These are phyloP conservation scores for Raffaelea albimanens DNA, from an alignment of 2,329 filamentous ascomycete species.

Conservation along the genomic window DNA sequence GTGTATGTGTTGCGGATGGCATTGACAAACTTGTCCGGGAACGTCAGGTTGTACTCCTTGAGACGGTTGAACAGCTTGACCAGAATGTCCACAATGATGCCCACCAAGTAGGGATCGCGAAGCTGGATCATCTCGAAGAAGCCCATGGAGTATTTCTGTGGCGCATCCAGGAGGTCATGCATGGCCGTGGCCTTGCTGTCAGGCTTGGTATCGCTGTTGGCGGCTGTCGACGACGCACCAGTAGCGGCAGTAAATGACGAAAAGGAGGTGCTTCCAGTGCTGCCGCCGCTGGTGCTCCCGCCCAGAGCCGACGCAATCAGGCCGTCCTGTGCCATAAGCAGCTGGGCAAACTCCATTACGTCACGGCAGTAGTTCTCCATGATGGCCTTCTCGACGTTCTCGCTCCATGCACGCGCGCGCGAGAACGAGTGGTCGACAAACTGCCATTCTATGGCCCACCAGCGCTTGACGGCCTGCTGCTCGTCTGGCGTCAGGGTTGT, in stretches of 20 bases:
- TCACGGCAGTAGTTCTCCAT: constrained; percentile 94
- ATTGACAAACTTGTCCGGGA: constrained; percentile 39
- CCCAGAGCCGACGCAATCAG: constrained; percentile 65
- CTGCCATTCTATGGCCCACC: constrained; percentile 82
- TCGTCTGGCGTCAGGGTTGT: constrained; percentile 48
- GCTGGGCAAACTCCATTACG: constrained; percentile 87
- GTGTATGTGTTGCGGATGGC: constrained; percentile 61
- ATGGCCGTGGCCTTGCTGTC: constrained; percentile 17
- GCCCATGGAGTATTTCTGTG: constrained; percentile 52
- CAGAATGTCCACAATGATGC: constrained; percentile 71
- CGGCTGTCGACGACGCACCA: too few relatives aligned
- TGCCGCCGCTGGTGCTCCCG: constrained; percentile 14
- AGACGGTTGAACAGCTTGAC: constrained; percentile 76
- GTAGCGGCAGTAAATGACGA: too few relatives aligned
- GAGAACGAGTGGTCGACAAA: constrained; percentile 72
- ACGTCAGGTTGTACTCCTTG: constrained; percentile 64
- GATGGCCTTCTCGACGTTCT: constrained; percentile 54
- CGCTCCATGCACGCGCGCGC: constrained; percentile 76
- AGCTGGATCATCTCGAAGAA: constrained; percentile 86
- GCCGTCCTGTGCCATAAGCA: constrained; percentile 74
- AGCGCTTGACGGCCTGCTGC: constrained; percentile 56
- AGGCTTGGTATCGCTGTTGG: neutral
- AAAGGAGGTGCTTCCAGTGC: constrained; percentile 11
- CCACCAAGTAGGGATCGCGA: constrained; percentile 77
- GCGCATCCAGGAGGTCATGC: constrained; percentile 49